Evolutionary conservation across 2,329 filamentous ascomycete genomes (phyloP), one percentile per base, ranked within the genome.

Genomic region (Alternaria brassicae): DNA sequence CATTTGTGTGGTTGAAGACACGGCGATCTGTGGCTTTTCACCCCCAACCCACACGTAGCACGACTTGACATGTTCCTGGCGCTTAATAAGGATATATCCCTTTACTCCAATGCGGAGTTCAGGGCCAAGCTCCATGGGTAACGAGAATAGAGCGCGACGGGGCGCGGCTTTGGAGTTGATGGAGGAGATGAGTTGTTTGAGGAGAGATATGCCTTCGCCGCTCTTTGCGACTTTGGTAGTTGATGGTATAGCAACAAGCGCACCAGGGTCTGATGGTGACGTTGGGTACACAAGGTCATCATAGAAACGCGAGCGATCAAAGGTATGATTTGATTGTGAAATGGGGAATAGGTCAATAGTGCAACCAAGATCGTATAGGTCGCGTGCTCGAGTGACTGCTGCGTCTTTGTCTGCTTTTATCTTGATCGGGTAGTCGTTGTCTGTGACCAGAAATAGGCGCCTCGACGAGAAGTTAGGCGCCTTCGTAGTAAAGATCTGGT

Each of bases 401-500:
- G 90, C 88, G 13, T 90, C 90, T 52, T 89, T 88, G 28, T 89
- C 83, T 7, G 85, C 82, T 78, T 93, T 95, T 74, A 91, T 89
- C 17, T 85, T 83, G 0, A 82, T 81, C 4, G 95, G 95, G 65
- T 93, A 85, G 75, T 98, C 95, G 65, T 96, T 92, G 76, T 98
- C 93, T 0, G 95, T 98, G 56, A 99, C 92, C 63, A 99, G 88
- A 79, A 99, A 99, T n/a, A 99, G 81, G 32, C 95, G 87, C 61
- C 94, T 85, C 6, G 94, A 98, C 4, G 92, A 90, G 76, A 98
- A 98, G 72, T 97, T 98, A 17, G 95, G 89, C 0, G 95, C 93
- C 75, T 91, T 96, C 3, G 92, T 97, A 1, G 93, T 97, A 75
- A 99, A 97, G 51, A 98, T 91, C 73, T 97, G 93, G 67, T 98